Base-by-base conservation (phyloP, 1,284 basidiomycete genomes). In the Cutaneotrichosporon sp. region DNA sequence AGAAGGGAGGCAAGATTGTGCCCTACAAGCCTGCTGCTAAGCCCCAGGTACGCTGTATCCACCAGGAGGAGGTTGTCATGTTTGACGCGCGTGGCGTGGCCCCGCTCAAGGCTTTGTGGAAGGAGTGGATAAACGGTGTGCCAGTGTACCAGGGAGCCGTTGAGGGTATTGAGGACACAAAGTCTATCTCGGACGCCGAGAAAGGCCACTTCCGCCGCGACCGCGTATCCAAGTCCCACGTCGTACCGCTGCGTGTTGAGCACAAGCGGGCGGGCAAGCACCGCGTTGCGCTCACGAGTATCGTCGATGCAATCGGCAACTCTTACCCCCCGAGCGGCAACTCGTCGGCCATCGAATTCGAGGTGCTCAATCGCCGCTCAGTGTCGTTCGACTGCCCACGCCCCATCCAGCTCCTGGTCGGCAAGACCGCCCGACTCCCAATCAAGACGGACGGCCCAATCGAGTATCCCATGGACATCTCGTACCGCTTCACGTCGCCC, bases 31-130 rank as follows among this genome's bases (percentile, higher is more conserved):
- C 76, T 49, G 74, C 76, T 8, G 72, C 80, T 16, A 65, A 62
- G 51, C 76, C 81, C 8, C 71, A 85, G 41, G 53, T 64, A 20
- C 82, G 84, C n/a, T 92, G 90, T 68, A 80, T 81, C 24, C 87
- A 86, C 4, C 81, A 82, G 33, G 80, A 84, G 41, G 80, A 84
- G 35, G 79, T 83, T 46, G 66, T 84, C 11, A 76, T 84, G 53
- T 76, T 91, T 62, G 79, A 84, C 53, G 84, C 88, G 7, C 79
- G 78, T 54, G 90, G 90, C 7, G 84, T 90, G 1, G 85, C 88
- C 19, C 86, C 89, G 5, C 78, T 92, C 57, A 85, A 82, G 62
- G 78, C 90, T 44, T 80, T 81, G 34, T 92, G 88, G 87, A 79
- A 81, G 63, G 84, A 65, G 80, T 83, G 38, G 73, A 20, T 53